Evolutionary conservation across 1,284 basidiomycete species (phyloP), one percentile per base, ranked within the genome.

Genomic region (Trichosporon faecale): DNA sequence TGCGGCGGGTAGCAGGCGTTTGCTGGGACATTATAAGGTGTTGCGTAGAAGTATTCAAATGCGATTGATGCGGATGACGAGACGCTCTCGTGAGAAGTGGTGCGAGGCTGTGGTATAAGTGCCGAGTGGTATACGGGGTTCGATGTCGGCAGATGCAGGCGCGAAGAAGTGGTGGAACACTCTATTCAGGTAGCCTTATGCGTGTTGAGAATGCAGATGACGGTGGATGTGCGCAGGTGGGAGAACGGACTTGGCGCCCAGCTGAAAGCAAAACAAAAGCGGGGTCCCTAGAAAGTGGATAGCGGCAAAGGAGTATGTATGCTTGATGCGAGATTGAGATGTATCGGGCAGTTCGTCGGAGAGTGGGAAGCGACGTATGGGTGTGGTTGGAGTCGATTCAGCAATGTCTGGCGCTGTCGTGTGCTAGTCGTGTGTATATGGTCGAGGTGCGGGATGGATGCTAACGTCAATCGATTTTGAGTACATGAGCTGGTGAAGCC

Each of bases 1-100:
- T 79, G 35, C 81, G 77, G 63, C 77, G 71, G 23, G 73, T 64
- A 7, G 75, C 37, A 35, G 40, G 69, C 14, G 68, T n/a, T 31
- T 33, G 65, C 64, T 68, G 69, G n/a, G 73, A 61, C 69, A 73
- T 73, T 61, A 61, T 61, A 61, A 61, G 57, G 57, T 16, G 33
- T 61, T 61, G 57, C 31, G 29, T 33, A 31, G 57, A 21, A 16
- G 55, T 18, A 16, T 5, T n/a, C 16, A 18, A 33, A 61, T n/a
- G 57, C 14, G 29, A n/a, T n/a, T 31, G 31, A 18, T 33, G 27
- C 16, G 57, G 57, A 31, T 31, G 27, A 61, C 57, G 57, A 61
- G 29, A 33, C 16, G 21, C n/a, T 52, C 49, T 25, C 49, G 5
- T 3, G n/a, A 21, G n/a, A n/a, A 8, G 23, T 52, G 49, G 11